Conservation (phyloP, 73 alveolate species). For the Uronychia setigera region DNA sequence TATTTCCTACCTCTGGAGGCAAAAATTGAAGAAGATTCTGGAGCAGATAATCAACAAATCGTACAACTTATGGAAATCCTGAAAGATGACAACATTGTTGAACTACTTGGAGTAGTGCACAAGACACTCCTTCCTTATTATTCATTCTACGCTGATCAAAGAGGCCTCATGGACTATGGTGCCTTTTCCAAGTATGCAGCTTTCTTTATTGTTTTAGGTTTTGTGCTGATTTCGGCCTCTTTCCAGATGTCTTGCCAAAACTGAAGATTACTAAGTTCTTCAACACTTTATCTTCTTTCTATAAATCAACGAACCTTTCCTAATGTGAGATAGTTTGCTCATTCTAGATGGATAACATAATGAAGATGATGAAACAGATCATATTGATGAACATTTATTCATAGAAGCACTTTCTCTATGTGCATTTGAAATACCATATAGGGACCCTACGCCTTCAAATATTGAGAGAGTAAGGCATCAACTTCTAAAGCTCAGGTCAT, state of each 20-base stretch:
- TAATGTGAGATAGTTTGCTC: slow-evolving; percentile 9
- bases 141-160: slow-evolving; percentile 51
- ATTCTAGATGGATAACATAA: too few relatives aligned
- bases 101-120: slow-evolving; percentile 70
- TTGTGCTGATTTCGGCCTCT: slow-evolving; percentile 80
- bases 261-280: slow-evolving; percentile 62
- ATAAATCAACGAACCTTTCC: slow-evolving; percentile 36
- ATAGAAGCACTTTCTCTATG: slow-evolving; percentile 78
- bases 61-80: slow-evolving; percentile 72
- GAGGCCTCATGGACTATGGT: slow-evolving; percentile 60
- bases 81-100: slow-evolving; percentile 69
- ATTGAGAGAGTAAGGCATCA: slow-evolving; percentile 68
- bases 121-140: slow-evolving; percentile 60
- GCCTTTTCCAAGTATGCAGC: slow-evolving; percentile 40
- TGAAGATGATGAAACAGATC: slow-evolving; percentile 35
- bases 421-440: slow-evolving; percentile 64
- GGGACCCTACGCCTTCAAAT: slow-evolving; percentile 61
- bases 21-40: slow-evolving; percentile 18
- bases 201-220: slow-evolving; percentile 12
- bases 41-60: slow-evolving; percentile 39
- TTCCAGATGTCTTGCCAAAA: slow-evolving; percentile 78
- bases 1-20: slow-evolving; percentile 35
- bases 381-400: slow-evolving; percentile 78
- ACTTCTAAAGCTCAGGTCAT: slow-evolving; percentile 23
- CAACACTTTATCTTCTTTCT: slow-evolving; percentile 64